Conservation (phyloP, 202 grass and related monocot species). For the Cymbopogon flexuosus region DNA sequence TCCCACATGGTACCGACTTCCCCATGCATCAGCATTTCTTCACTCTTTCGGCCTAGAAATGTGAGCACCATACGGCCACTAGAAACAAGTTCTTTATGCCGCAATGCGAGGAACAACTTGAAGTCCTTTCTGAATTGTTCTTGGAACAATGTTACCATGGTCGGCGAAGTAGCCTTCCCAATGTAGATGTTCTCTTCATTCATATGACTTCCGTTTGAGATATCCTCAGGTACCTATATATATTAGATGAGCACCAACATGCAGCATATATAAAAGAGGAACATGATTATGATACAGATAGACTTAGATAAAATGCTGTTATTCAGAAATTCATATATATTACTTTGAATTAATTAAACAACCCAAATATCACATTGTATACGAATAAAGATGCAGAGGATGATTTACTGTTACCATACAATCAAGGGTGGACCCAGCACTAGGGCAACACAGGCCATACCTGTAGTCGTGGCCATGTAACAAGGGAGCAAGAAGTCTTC, state of each 20-base stretch:
- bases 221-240: not conserved
- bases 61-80: not conserved
- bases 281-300: not conserved
- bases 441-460: no score
- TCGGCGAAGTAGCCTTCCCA: not conserved
- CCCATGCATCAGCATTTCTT: not conserved
- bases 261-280: not conserved
- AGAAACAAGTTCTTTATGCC: not conserved
- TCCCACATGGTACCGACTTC: not conserved
- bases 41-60: not conserved
- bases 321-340: not conserved
- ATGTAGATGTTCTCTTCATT: not conserved
- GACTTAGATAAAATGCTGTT: not conserved
- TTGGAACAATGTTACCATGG: not conserved
- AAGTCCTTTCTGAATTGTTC: conserved; percentile 1
- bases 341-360: not conserved
- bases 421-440: no score
- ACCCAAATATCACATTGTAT: not conserved
- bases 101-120: not conserved
- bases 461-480: no score
- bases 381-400: no score
- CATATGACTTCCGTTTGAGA: not conserved
- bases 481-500: no score
- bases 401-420: no score
- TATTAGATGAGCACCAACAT: not conserved